Conservation (phyloP, 2,329 filamentous ascomycete species). For the Trichophyton rubrum region DNA sequence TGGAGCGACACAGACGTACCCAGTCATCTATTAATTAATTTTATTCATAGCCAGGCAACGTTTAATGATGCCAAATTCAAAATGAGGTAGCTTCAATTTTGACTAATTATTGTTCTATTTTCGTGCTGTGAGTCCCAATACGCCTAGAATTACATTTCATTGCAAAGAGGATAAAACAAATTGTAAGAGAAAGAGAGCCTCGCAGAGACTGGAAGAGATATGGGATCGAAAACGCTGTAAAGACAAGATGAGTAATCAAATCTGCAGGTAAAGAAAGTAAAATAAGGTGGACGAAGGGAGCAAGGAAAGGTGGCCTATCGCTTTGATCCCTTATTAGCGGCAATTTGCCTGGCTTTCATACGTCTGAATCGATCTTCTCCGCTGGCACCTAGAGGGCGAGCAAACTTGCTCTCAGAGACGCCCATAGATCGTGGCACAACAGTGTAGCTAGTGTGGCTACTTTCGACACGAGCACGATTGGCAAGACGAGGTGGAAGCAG, state of each 20-base stretch:
- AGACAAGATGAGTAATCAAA: background rate
- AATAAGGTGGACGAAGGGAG: background rate
- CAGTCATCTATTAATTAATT: background rate
- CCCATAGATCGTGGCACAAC: slow-evolving; percentile 49
- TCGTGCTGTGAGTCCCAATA: background rate
- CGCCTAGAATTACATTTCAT: background rate
- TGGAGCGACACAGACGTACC: too few relatives aligned
- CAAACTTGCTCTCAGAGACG: slow-evolving; percentile 33
- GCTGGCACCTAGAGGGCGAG: slow-evolving; percentile 34
- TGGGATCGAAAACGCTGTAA: background rate
- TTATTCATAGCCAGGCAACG: background rate
- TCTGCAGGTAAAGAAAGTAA: background rate
- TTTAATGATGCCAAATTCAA: background rate
- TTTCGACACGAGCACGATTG: slow-evolving; percentile 48
- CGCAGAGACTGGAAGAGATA: background rate
- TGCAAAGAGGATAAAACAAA: background rate
- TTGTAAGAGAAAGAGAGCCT: background rate
- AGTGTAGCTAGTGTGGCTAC: slow-evolving; percentile 48
- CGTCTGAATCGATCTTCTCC: slow-evolving; percentile 38
- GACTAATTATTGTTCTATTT: background rate
- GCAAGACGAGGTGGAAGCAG: slow-evolving; percentile 41
- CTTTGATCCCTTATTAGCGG: slow-evolving; percentile 29
- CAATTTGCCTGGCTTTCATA: slow-evolving; percentile 38
- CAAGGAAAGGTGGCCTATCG: slow-evolving; percentile 18
- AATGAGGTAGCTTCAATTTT: background rate